A percentile compares a stretch with the other conserved stretches of the same genome.
These are phyloP conservation scores for Whalleya microplaca DNA, from an alignment of 2,329 filamentous ascomycete genomes.

Conservation along the genomic window DNA sequence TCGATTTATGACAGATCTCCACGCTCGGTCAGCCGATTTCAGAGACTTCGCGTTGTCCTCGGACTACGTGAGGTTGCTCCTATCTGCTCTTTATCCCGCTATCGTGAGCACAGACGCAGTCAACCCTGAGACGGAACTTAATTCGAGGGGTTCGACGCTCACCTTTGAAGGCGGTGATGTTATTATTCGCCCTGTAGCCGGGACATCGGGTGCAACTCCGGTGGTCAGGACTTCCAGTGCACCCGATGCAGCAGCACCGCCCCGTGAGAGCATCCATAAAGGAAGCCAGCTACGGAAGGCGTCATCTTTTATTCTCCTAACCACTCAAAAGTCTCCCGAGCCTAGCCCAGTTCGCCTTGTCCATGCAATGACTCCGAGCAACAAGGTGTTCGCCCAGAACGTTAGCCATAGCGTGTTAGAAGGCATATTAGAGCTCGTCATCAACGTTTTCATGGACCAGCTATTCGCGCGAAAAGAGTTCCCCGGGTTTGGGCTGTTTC, in stretches of 20 bases:
- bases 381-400: constrained; percentile 51
- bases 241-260: constrained; percentile 52
- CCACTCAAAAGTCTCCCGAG: constrained; percentile 65
- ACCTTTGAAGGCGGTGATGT: constrained; percentile 87
- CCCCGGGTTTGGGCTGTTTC: constrained; percentile 79
- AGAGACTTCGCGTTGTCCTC: constrained; percentile 81
- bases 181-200: constrained; percentile 73
- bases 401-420: constrained; percentile 75
- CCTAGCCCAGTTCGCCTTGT: constrained; percentile 67
- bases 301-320: constrained; percentile 90
- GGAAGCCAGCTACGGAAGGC: constrained; percentile 74
- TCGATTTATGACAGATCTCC: constrained; percentile 77
- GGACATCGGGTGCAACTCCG: constrained; percentile 63
- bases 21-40: constrained; percentile 76
- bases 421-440: constrained; percentile 74
- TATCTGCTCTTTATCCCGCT: constrained; percentile 82
- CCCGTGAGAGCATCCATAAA: constrained; percentile 41
- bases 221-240: constrained; percentile 74
- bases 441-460: constrained; percentile 84
- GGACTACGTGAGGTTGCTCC: constrained; percentile 78
- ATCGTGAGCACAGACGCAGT: constrained; percentile 86
- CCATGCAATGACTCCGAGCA: constrained; percentile 63
- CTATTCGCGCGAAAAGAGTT: constrained; percentile 88
- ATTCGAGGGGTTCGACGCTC: constrained; percentile 77
- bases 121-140: constrained; percentile 82